Conservation (phyloP, 192 early-diverging fungal genomes). For the Umbelopsis sp. region DNA sequence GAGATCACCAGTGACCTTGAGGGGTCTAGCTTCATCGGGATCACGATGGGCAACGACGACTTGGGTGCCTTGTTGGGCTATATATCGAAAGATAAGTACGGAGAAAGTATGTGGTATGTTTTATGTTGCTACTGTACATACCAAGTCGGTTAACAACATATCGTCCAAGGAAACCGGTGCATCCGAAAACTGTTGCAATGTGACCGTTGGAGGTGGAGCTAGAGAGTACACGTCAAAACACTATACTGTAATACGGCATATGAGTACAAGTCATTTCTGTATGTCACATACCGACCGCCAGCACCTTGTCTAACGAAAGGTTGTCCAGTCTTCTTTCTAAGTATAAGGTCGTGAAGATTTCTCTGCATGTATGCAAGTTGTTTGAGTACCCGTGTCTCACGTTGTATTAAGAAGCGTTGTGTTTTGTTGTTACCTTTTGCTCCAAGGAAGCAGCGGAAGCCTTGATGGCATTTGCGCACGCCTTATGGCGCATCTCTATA, state of each 20-base stretch:
- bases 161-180: slow-evolving; percentile 94
- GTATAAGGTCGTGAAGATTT: slow-evolving; percentile 53
- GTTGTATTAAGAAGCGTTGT: neutral
- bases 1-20: slow-evolving; percentile 93
- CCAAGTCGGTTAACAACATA: slow-evolving; percentile 92
- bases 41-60: slow-evolving; percentile 90
- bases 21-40: slow-evolving; percentile 81
- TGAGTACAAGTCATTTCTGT: neutral
- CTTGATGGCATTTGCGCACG: slow-evolving; percentile 20
- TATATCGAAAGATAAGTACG: slow-evolving; percentile 10
- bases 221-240: neutral
- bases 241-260: too few species aligned
- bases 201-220: slow-evolving; percentile 85
- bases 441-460: slow-evolving; percentile 17
- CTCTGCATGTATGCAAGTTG: slow-evolving; percentile 34
- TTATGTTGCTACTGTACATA: slow-evolving; percentile 29
- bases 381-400: neutral
- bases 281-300: slow-evolving; percentile 60
- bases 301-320: slow-evolving; percentile 62
- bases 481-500: slow-evolving; percentile 19
- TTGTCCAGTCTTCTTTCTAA: slow-evolving; percentile 57
- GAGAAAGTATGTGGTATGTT: neutral
- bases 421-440: slow-evolving; percentile 17
- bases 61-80: slow-evolving; percentile 85
- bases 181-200: slow-evolving; percentile 92